These are phyloP conservation scores for Rhodotorula sp. DNA, from an alignment of 1,284 basidiomycete species.

Conservation along the genomic window DNA sequence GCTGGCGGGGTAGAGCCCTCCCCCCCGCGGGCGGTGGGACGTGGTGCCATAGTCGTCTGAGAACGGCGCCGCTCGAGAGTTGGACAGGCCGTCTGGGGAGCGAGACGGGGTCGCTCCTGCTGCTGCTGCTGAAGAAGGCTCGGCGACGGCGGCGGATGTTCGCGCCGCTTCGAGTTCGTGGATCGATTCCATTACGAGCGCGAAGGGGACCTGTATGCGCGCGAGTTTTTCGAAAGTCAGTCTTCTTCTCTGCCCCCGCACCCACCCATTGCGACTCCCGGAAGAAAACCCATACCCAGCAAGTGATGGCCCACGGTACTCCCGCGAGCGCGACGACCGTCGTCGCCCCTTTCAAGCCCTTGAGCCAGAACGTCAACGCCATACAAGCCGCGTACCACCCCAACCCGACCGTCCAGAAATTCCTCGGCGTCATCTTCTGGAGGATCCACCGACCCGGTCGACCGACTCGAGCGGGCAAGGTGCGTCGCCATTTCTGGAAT, in stretches of 20 bases:
- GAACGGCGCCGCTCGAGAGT: too few relatives aligned
- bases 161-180: constrained; percentile 25
- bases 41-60: too few relatives aligned
- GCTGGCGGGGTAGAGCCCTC: too few relatives aligned
- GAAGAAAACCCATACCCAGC: constrained; percentile 58
- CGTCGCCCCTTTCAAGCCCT: constrained; percentile 69
- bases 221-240: neutral
- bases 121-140: too few relatives aligned
- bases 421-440: constrained; percentile 67
- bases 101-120: neutral
- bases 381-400: constrained; percentile 74
- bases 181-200: constrained; percentile 45
- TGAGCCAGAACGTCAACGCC: constrained; percentile 77
- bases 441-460: constrained; percentile 40
- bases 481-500: neutral
- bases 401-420: constrained; percentile 79
- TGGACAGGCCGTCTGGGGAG: neutral
- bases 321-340: constrained; percentile 77
- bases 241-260: neutral
- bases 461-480: constrained; percentile 26
- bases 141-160: neutral
- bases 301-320: constrained; percentile 88
- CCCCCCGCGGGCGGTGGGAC: too few relatives aligned
- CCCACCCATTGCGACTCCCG: too few relatives aligned
- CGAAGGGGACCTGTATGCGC: constrained; percentile 41